Conservation (phyloP, 1,139 yeast species). For the Yamadazyma dushanensis region DNA sequence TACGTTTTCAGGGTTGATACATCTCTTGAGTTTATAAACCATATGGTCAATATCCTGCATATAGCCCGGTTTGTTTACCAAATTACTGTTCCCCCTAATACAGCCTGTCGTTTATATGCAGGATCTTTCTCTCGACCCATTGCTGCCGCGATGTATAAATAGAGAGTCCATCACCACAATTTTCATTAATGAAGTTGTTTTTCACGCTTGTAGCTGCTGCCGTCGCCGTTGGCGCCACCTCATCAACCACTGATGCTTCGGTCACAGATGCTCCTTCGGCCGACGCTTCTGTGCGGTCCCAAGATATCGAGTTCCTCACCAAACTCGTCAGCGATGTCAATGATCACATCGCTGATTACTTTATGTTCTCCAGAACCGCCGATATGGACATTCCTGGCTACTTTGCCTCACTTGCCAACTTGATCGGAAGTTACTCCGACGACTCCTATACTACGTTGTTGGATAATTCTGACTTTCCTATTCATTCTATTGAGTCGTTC, state of each 20-base stretch:
- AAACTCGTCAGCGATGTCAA: constrained; percentile 28
- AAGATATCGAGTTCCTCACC: constrained; percentile 27
- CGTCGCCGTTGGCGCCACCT: neutral
- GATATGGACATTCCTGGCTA: constrained; percentile 23
- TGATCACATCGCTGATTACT: constrained; percentile 22
- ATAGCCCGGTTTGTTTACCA: no score
- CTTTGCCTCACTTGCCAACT: constrained; percentile 23
- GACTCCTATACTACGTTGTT: constrained; percentile 38
- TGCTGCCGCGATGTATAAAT: no score
- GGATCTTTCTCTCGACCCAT: no score
- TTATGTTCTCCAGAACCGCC: constrained; percentile 25
- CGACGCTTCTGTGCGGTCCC: constrained; percentile 6
- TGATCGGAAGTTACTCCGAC: constrained; percentile 26
- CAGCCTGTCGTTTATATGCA: no score
- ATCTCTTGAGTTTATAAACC: no score
- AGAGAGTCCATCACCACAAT: neutral
- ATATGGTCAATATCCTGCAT: no score
- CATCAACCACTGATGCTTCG: neutral
- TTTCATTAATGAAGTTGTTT: neutral
- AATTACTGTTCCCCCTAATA: no score
- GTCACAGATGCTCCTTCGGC: neutral
- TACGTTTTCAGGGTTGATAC: no score
- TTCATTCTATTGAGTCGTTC: constrained; percentile 25
- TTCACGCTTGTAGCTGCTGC: neutral
- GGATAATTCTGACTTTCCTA: constrained; percentile 19